Base-by-base conservation (phyloP, 352 stramenopile species). In the Phytopythium helicoides region DNA sequence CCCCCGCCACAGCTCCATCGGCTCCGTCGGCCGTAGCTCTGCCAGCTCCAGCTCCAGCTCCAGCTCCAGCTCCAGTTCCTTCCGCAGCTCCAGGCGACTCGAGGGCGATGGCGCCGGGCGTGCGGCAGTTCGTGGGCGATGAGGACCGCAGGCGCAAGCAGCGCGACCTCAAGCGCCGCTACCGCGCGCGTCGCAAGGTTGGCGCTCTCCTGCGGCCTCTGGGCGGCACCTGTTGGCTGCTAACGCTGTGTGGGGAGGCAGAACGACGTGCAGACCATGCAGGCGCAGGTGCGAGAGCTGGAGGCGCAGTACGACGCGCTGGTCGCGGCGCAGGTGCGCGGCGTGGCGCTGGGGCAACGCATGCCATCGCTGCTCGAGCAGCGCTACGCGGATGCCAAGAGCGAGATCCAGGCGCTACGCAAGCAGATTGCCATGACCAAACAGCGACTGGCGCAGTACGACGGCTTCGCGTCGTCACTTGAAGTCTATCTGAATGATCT, bases 201-300 rank as follows among this genome's bases (percentile, higher is more conserved):
- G 46, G 60, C 12, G 0, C 35, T 40, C 16, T 28, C n/a, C n/a
- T n/a, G n/a, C n/a, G n/a, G n/a, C n/a, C n/a, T n/a, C n/a, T n/a
- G n/a, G n/a, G n/a, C n/a, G n/a, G n/a, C n/a, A n/a, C n/a, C n/a
- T n/a, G n/a, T n/a, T n/a, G n/a, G n/a, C n/a, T n/a, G n/a, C n/a
- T n/a, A n/a, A n/a, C n/a, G n/a, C n/a, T n/a, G n/a, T n/a, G n/a
- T n/a, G n/a, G n/a, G n/a, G n/a, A n/a, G n/a, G n/a, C 40, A 80
- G 70, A 60, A 64, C 52, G 64, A 80, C 37, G 64, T 80, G 36
- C 66, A 75, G 47, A 35, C 52, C 51, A 80, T 80, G 70, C 63
- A 73, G 48, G 56, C 59, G 31, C 56, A 80, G 28, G 70, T 80
- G 9, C 40, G 37, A 23, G 36, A 62, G 36, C 40, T 80, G 10